Conservation (phyloP, 2,329 filamentous ascomycete genomes). For the Paecilomyces niveus region DNA sequence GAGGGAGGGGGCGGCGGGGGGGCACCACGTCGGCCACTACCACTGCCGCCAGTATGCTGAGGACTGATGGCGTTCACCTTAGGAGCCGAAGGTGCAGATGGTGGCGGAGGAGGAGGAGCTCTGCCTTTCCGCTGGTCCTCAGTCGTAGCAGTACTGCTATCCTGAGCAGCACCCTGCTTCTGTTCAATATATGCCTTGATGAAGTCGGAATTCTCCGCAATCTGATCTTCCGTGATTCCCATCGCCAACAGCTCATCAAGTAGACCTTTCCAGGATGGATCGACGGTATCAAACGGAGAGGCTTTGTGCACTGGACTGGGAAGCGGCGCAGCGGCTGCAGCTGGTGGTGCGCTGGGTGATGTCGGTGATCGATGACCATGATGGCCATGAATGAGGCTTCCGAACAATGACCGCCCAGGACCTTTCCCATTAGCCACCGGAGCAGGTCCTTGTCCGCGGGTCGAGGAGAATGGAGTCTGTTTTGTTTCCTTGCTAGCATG, state of each 20-base stretch:
- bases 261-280: constrained; percentile 56
- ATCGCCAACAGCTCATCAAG: constrained; percentile 55
- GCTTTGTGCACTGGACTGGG: constrained; percentile 26
- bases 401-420: constrained; percentile 46
- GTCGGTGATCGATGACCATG: constrained; percentile 10
- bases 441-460: constrained; percentile 41
- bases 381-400: constrained; percentile 43
- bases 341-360: constrained; percentile 20
- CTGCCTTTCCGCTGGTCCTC: constrained; percentile 43
- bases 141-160: constrained; percentile 15
- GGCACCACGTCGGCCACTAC: constrained; percentile 46
- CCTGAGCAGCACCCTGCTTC: constrained; percentile 43
- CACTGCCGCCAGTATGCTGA: constrained; percentile 52
- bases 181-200: constrained; percentile 62
- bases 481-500: constrained; percentile 84
- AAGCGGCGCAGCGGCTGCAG: constrained; percentile 16
- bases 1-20: constrained; percentile 54
- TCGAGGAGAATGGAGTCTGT: constrained; percentile 62
- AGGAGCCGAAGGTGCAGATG: constrained; percentile 40
- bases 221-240: constrained; percentile 63
- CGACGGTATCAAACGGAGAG: constrained; percentile 52
- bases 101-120: constrained; percentile 57
- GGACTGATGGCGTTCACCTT: constrained; percentile 47
- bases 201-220: constrained; percentile 60
- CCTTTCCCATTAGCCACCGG: constrained; percentile 38